Base-by-base conservation (phyloP, 2,329 filamentous ascomycete species). In the Microsporum canis region DNA sequence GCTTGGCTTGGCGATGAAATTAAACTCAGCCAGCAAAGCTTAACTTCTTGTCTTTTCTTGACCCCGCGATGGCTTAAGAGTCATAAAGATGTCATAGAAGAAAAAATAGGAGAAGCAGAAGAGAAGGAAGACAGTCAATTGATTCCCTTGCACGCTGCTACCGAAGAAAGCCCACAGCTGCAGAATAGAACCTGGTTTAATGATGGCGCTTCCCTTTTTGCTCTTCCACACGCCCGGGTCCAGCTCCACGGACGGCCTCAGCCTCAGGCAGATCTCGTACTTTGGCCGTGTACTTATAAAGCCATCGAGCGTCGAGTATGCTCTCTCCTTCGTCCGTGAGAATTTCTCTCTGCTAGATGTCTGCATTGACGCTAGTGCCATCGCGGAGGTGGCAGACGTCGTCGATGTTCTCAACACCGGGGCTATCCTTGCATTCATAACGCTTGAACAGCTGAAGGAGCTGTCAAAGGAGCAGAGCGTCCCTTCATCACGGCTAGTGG, bases 351-450 rank as follows among this genome's bases (percentile, higher is more conserved):
- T 75, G 6, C 80, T 83, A 59, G 73, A 79, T 66, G 82, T 88
- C 65, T 91, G 88, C 72, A 82, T 96, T 66, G 89, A 96, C 68
- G 90, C 86, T 58, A 87, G 88, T 3, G 76, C 77, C 27, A 79
- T 97, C 43, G 73, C 82, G 36, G 84, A 85, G 8, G 78, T 79
- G 60, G 87, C 91, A 66, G 88, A 95, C 65, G 79, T 97, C 39
- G 77, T 92, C 60, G 82, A 88, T 55, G 80, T 97, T 39, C 84
- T 99, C 61, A 89, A 99, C 72, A 83, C 85, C 65, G 94, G 94
- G 63, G 90, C 91, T 5, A 83, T 85, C 59, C 94, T 87, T 71
- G 87, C 94, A 64, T 94, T 97, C 72, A 88, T 96, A 58, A 82
- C 82, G 17, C 82, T 85, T 56, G 80, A 85, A 61, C 87, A 90